Conservation (phyloP, 1,284 basidiomycete species). For the Ustilago loliicola region DNA sequence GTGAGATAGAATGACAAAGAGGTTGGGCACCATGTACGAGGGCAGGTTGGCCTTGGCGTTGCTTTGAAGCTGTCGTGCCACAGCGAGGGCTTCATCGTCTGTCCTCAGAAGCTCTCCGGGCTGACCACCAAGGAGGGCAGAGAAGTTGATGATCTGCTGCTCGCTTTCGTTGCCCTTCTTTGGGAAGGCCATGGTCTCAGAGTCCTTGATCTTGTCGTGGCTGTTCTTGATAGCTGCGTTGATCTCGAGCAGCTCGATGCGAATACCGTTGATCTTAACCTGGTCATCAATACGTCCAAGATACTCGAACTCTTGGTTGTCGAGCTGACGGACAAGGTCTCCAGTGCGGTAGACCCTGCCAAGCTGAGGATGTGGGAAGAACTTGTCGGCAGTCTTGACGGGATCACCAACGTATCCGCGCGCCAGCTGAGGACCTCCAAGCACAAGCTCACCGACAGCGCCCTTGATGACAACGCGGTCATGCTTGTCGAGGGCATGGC, state of each 20-base stretch:
- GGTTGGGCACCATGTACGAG: constrained; percentile 68
- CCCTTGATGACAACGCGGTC: constrained; percentile 68
- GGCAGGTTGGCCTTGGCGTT: constrained; percentile 59
- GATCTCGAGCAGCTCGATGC: constrained; percentile 71
- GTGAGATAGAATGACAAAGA: constrained; percentile 68
- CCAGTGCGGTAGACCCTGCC: constrained; percentile 68
- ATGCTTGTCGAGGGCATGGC: constrained; percentile 62
- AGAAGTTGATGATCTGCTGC: constrained; percentile 69
- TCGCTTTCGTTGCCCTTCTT: constrained; percentile 49
- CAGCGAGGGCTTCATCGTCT: constrained; percentile 51
- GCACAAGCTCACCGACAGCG: constrained; percentile 70
- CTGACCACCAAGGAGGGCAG: constrained; percentile 55
- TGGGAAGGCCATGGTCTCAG: constrained; percentile 66
- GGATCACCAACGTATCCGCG: constrained; percentile 66
- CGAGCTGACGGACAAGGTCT: constrained; percentile 67
- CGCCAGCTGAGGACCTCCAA: constrained; percentile 66
- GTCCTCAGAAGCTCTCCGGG: constrained; percentile 46
- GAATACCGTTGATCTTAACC: constrained; percentile 71
- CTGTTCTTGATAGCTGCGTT: constrained; percentile 69
- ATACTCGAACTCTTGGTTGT: constrained; percentile 70
- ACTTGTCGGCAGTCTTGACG: constrained; percentile 68
- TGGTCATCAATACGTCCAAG: constrained; percentile 71
- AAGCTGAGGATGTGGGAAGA: constrained; percentile 61
- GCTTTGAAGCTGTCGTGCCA: constrained; percentile 55
- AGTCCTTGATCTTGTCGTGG: constrained; percentile 61